A percentile compares a stretch with the other conserved stretches of the same genome.
Evolutionary conservation across 306 rosid species (phyloP).

Genomic region (Vigna unguiculata): DNA sequence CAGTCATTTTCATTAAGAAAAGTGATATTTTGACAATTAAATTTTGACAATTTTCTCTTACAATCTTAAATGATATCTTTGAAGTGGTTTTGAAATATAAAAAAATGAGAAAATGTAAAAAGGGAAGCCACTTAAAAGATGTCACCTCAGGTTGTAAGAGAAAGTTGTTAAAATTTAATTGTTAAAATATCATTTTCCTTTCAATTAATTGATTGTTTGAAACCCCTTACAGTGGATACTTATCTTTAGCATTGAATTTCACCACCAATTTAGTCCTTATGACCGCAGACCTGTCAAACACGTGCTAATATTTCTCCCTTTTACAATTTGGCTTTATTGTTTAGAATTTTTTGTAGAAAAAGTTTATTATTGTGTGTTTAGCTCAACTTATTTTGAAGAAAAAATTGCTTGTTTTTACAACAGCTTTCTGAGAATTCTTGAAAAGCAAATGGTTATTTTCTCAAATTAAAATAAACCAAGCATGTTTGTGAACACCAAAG

Average conservation of each 20-base stretch:
- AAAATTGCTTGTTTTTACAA: not conserved
- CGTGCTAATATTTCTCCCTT: not conserved
- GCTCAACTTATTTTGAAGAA: too few species aligned
- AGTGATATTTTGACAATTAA: too few species aligned
- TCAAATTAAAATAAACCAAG: not conserved
- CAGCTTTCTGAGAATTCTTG: not conserved
- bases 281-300: not conserved
- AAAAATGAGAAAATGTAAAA: too few species aligned
- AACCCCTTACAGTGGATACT: not conserved
- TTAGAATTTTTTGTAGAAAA: not conserved
- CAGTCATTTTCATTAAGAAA: not conserved
- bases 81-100: too few species aligned
- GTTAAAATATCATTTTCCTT: too few species aligned
- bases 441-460: not conserved
- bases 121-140: too few species aligned
- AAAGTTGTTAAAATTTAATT: too few species aligned
- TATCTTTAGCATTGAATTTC: not conserved
- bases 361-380: too few species aligned
- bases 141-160: too few species aligned
- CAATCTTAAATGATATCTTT: too few species aligned
- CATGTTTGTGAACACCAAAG: not conserved
- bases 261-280: constrained; percentile 2
- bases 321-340: not conserved
- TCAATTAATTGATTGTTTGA: constrained; percentile 13
- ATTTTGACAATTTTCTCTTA: too few species aligned